These are phyloP conservation scores for Torulaspora franciscae DNA, from an alignment of 805 yeast genomes.

Conservation along the genomic window DNA sequence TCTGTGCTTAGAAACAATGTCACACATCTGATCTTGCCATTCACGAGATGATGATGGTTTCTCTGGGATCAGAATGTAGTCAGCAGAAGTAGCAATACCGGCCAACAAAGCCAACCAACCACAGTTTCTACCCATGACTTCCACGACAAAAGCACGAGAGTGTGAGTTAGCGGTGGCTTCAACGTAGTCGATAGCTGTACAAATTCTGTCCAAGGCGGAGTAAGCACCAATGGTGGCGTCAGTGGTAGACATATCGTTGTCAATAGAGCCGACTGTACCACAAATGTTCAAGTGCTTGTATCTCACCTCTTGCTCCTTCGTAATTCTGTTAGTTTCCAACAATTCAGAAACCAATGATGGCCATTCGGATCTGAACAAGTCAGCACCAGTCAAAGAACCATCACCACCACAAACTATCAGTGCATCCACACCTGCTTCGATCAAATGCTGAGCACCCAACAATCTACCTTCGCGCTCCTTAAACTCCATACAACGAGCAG, in stretches of 20 bases:
- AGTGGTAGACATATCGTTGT: conserved; percentile 70
- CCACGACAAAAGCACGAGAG: conserved; percentile 77
- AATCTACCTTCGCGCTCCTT: conserved; percentile 59
- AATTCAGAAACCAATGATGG: conserved; percentile 59
- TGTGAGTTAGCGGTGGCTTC: conserved; percentile 83
- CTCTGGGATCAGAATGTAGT: conserved; percentile 75
- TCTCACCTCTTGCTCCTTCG: conserved; percentile 41
- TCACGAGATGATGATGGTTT: conserved; percentile 58
- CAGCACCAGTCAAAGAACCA: conserved; percentile 76
- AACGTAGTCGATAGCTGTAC: conserved; percentile 66
- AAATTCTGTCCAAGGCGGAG: conserved; percentile 64
- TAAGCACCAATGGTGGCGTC: conserved; percentile 75
- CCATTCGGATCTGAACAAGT: conserved; percentile 68
- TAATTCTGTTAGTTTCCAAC: conserved; percentile 40
- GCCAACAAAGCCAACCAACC: conserved; percentile 85
- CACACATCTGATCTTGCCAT: conserved; percentile 66
- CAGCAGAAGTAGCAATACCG: conserved; percentile 76
- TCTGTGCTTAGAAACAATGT: conserved; percentile 60
- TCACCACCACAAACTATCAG: conserved; percentile 75
- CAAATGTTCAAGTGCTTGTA: conserved; percentile 56
- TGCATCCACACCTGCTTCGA: conserved; percentile 65
- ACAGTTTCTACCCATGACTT: conserved; percentile 87
- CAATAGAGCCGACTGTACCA: conserved; percentile 75
- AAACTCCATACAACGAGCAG: conserved; percentile 65
- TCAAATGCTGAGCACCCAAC: conserved; percentile 55